Evolutionary conservation across 208 protist genomes (phyloP).

Genomic region (Phytomonas serpens): DNA sequence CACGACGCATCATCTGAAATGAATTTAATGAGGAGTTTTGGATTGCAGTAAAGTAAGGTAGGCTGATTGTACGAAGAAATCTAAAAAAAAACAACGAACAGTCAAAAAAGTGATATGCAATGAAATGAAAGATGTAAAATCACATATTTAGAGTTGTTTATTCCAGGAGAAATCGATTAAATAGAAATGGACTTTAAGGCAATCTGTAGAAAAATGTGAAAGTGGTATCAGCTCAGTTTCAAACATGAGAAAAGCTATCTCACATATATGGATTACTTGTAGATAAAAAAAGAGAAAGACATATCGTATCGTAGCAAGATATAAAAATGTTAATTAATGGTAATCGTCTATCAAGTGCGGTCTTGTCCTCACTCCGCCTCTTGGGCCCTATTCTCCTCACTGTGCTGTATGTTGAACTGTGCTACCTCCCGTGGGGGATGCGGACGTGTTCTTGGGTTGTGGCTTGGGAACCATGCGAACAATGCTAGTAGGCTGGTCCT

Average conservation of each 20-base stretch:
- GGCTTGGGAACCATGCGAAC: slow-evolving; percentile 66
- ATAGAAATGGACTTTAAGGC: background rate
- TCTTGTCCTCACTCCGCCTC: background rate
- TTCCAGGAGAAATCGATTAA: background rate
- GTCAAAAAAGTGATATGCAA: background rate
- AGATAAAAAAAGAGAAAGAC: slow-evolving; percentile 1
- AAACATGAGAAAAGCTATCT: background rate
- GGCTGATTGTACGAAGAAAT: background rate
- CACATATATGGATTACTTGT: background rate
- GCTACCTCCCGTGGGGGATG: background rate
- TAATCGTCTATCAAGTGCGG: background rate
- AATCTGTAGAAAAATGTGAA: background rate
- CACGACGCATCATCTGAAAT: slow-evolving; percentile 79
- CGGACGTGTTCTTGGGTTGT: background rate
- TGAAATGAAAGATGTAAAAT: background rate
- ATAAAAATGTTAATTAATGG: background rate
- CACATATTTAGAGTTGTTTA: background rate
- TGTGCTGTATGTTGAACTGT: background rate
- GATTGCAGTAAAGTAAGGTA: slow-evolving; percentile 2
- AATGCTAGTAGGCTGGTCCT: slow-evolving; percentile 19
- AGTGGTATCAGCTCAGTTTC: background rate
- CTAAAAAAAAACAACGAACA: background rate
- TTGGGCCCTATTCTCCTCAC: slow-evolving; percentile 3
- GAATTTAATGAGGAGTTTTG: background rate
- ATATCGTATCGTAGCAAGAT: background rate